These are phyloP conservation scores for Asterella californica DNA, from an alignment of 225 moss, liverwort and hornwort genomes.

Conservation along the genomic window DNA sequence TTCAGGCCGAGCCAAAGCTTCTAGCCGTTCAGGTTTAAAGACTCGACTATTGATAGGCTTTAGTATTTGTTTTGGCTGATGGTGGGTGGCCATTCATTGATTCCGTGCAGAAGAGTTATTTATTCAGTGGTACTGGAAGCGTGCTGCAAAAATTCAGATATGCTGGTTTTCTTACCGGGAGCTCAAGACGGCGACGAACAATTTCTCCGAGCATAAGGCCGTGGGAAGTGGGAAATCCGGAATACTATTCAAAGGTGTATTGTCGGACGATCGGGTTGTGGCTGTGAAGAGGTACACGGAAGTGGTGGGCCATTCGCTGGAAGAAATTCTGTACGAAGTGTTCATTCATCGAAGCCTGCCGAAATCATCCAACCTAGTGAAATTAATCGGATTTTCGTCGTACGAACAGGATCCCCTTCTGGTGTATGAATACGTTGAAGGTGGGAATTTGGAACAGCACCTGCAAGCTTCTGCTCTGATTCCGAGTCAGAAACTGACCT, in stretches of 20 bases:
- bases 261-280: conserved; percentile 31
- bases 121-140: conserved; percentile 35
- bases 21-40: not conserved
- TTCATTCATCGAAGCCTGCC: conserved; percentile 34
- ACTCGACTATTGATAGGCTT: not conserved
- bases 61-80: not conserved
- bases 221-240: conserved; percentile 29
- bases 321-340: conserved; percentile 40
- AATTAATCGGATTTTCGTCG: conserved; percentile 39
- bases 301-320: conserved; percentile 25
- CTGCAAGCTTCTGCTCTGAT: conserved; percentile 24
- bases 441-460: conserved; percentile 40
- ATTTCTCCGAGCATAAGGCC: conserved; percentile 43
- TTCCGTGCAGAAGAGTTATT: conserved; percentile 30
- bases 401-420: conserved; percentile 47
- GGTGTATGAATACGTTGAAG: conserved; percentile 39
- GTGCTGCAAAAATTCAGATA: conserved; percentile 23
- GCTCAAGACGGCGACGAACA: conserved; percentile 49
- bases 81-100: not conserved
- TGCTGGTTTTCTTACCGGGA: conserved; percentile 47
- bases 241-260: conserved; percentile 31
- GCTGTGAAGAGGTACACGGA: conserved; percentile 39
- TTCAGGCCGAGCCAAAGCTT: too few relatives aligned
- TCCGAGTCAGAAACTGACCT: conserved; percentile 26
- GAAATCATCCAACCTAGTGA: conserved; percentile 22